A percentile compares a stretch with the other conserved stretches of the same genome.
Evolutionary conservation across 352 stramenopile genomes (phyloP).

Genomic region (Pythium phragmiticola): DNA sequence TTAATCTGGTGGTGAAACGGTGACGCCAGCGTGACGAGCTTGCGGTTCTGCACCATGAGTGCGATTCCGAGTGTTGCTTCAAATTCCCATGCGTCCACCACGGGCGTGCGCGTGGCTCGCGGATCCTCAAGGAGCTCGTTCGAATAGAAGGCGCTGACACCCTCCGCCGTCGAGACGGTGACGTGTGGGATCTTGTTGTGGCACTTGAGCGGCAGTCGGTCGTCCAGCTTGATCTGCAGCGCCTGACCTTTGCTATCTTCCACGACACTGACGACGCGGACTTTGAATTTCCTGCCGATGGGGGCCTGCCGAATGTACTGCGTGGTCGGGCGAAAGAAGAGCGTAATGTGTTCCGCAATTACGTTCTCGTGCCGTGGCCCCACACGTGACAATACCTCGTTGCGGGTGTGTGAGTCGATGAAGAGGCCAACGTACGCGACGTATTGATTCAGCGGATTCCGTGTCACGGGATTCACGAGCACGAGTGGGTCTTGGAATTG

Average conservation of each 20-base stretch:
- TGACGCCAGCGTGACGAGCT: conserved; percentile 16
- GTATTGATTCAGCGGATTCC: conserved; percentile 32
- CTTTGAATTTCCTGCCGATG: conserved; percentile 37
- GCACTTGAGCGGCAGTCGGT: conserved; percentile 33
- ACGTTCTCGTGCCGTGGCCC: conserved; percentile 36
- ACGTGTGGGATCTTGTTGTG: conserved; percentile 65
- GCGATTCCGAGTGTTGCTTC: conserved; percentile 19
- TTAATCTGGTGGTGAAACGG: conserved; percentile 18
- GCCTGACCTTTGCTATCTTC: conserved; percentile 46
- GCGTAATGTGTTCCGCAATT: conserved; percentile 60
- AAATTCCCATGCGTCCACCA: conserved; percentile 16
- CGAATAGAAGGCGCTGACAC: conserved; percentile 58
- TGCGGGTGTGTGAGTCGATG: conserved; percentile 32
- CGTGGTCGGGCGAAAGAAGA: conserved; percentile 59
- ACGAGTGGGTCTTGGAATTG: conserved; percentile 49
- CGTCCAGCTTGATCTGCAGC: conserved; percentile 47
- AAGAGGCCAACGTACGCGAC: conserved; percentile 62
- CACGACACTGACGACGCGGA: conserved; percentile 41
- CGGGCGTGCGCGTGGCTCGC: background rate
- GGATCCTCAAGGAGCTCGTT: conserved; percentile 53
- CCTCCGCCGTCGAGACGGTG: conserved; percentile 49
- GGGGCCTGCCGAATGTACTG: conserved; percentile 47
- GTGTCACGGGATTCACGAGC: conserved; percentile 47
- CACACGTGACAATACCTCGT: conserved; percentile 36
- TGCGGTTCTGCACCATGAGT: conserved; percentile 20